Conservation (phyloP, 805 yeast genomes). For the Metschnikowia peoriensis region DNA sequence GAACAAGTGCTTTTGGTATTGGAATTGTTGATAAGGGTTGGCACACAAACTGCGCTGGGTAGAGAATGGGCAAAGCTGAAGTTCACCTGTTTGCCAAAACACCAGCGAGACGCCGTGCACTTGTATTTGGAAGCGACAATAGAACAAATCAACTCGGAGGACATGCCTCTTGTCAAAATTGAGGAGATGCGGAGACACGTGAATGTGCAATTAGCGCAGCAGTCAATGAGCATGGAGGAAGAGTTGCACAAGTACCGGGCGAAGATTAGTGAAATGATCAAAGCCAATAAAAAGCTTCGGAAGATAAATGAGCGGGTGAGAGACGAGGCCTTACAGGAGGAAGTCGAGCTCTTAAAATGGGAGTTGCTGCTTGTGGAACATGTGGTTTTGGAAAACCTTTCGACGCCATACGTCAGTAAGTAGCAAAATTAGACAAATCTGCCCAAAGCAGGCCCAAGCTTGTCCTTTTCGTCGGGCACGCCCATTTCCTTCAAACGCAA, state of each 20-base stretch:
- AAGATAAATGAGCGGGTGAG: conserved; percentile 7
- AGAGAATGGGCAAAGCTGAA: conserved; percentile 6
- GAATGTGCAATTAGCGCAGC: conserved; percentile 14
- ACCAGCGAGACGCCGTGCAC: conserved; percentile 12
- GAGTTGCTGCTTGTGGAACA: conserved; percentile 12
- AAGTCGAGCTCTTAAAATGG: conserved; percentile 10
- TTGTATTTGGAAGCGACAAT: conserved; percentile 13
- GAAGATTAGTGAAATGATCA: conserved; percentile 8
- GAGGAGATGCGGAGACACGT: conserved; percentile 14
- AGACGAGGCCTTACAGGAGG: conserved; percentile 5
- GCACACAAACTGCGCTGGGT: conserved; percentile 12
- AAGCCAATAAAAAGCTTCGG: conserved; percentile 10
- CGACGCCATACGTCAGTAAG: neutral
- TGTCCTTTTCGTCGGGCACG: conserved; percentile 19
- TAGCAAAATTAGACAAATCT: conserved; percentile 13
- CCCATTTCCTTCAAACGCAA: conserved; percentile 16
- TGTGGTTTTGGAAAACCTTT: conserved; percentile 4
- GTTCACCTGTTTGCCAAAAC: conserved; percentile 9
- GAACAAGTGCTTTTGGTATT: conserved; percentile 10
- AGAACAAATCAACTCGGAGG: conserved; percentile 8
- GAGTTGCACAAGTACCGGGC: conserved; percentile 9
- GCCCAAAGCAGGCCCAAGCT: conserved; percentile 20
- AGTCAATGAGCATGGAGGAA: conserved; percentile 11
- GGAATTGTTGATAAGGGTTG: conserved; percentile 12
- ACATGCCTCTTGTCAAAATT: conserved; percentile 12